Evolutionary conservation across 2,329 filamentous ascomycete genomes (phyloP).

Genomic region (Periconia sp.): DNA sequence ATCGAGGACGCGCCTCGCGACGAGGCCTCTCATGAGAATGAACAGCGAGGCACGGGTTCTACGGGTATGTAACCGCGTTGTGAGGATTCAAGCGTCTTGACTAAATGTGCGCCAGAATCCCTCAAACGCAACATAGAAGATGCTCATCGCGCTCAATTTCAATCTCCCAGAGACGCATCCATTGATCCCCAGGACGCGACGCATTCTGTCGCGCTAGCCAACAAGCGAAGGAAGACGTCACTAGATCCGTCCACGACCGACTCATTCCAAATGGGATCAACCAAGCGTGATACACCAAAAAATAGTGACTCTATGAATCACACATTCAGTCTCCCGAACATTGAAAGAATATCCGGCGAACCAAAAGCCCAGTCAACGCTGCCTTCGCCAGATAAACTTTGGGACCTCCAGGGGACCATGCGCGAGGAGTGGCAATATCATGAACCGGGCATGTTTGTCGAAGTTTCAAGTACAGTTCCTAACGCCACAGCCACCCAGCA

Average conservation of each 20-base stretch:
- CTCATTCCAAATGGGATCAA: not conserved
- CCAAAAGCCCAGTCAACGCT: not conserved
- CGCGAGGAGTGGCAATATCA: constrained; percentile 41
- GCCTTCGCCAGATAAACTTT: constrained; percentile 8
- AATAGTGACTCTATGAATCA: not conserved
- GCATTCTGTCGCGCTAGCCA: constrained; percentile 21
- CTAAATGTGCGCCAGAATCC: constrained; percentile 17
- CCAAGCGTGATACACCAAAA: constrained; percentile 3
- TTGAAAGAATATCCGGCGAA: constrained; percentile 1
- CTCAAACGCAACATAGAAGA: constrained; percentile 25
- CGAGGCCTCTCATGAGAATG: constrained; percentile 8
- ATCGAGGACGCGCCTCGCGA: constrained; percentile 18
- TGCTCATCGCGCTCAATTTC: constrained; percentile 29
- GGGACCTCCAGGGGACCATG: constrained; percentile 36
- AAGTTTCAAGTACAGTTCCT: constrained; percentile 46
- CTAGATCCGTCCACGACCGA: constrained; percentile 7
- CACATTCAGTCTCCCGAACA: constrained; percentile 8
- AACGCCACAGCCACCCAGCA: constrained; percentile 46
- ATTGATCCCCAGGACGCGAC: constrained; percentile 13
- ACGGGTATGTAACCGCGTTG: constrained; percentile 23
- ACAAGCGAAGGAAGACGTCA: constrained; percentile 25
- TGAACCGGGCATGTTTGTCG: constrained; percentile 46
- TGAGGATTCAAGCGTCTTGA: no score
- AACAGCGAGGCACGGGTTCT: constrained; percentile 25
- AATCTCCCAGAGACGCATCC: constrained; percentile 11